Base-by-base conservation (phyloP, 164 flowering plant species). In the Vitis vinifera region DNA sequence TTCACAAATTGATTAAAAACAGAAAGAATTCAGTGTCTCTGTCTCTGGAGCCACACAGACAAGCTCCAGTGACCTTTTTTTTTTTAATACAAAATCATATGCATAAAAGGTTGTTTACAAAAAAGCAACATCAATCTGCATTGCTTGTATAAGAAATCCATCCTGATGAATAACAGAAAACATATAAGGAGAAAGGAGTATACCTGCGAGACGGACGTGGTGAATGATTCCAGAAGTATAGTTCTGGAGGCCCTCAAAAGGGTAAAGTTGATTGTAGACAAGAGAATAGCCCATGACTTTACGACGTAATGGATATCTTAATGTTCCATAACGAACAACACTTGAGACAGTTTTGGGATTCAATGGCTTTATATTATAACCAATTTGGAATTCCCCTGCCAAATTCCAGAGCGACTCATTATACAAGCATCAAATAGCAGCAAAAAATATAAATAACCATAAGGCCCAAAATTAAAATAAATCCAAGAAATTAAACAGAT, bases 201-300 rank as follows among this genome's bases (percentile, higher is more conserved):
- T 77, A 92, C 99, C 99, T 56, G 87, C 88, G 51, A 95, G 89
- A 55, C 86, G 92, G 73, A 90, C 98, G 77, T 93, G 99, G 73
- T 93, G 99, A 30, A 95, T 93, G 27, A 95, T 91, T 30, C 99
- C 98, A 16, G 99, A 95, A 49, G 92, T 89, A 73, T 95, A 95
- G 71, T 95, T 95, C 75, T 83, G 85, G 30, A 95, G 87, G 27
- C 93, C 96, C 71, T 91, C 77, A 67, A 86, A 93, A 14, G 94
- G 98, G 72, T 95, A 93, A 27, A 88, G 87, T 67, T 93, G 99
- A 63, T 57, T 87, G 75, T 95, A 95, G 65, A 95, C 78, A 55
- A 86, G 90, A 44, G 99, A 87, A 68, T 86, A 15, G 3, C 99
- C 99, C 0, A 29, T 80, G 4, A 85, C 86, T 69, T 82, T 66